These are phyloP conservation scores for Pestalotiopsis sp. DNA, from an alignment of 2,329 filamentous ascomycete species.

Conservation along the genomic window DNA sequence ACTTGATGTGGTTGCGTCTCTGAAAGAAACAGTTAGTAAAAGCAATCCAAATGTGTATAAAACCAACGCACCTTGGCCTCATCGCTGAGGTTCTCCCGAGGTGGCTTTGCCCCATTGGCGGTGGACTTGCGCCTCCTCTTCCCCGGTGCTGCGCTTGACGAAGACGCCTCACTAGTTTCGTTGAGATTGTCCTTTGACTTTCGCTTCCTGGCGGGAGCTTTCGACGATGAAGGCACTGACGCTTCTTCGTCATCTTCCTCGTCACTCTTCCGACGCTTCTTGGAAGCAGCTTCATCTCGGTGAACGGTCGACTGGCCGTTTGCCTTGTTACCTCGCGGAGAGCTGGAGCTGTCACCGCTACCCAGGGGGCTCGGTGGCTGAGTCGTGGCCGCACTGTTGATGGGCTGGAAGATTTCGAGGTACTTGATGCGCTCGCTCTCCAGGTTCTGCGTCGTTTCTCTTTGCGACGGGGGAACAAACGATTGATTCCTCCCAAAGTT, in stretches of 20 bases:
- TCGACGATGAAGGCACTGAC: constrained; percentile 22
- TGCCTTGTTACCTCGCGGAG: constrained; percentile 27
- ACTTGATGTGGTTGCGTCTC: constrained; percentile 69
- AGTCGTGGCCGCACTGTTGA: constrained; percentile 62
- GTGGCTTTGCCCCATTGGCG: constrained; percentile 44
- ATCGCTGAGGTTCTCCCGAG: constrained; percentile 73
- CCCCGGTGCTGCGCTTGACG: constrained; percentile 34
- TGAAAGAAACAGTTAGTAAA: neutral
- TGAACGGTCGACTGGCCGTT: constrained; percentile 33
- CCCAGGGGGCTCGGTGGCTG: constrained; percentile 58
- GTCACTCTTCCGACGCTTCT: constrained; percentile 59
- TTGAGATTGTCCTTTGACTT: constrained; percentile 50
- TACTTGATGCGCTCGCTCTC: constrained; percentile 58
- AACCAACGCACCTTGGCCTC: constrained; percentile 2
- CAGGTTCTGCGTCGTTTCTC: constrained; percentile 61
- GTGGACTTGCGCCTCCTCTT: constrained; percentile 58
- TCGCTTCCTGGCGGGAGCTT: constrained; percentile 44
- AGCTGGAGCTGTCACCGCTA: constrained; percentile 26
- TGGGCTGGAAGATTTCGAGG: constrained; percentile 60
- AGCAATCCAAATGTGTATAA: neutral
- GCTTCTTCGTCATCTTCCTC: constrained; percentile 45
- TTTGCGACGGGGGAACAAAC: constrained; percentile 60
- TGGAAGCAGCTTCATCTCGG: constrained; percentile 45
- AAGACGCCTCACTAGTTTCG: constrained; percentile 37
- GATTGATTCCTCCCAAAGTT: constrained; percentile 60